Percentiles rank a stretch among this genome's conserved stretches.
Evolutionary conservation across 2,329 filamentous ascomycete genomes (phyloP).

Genomic region (Ophiostoma sp.): DNA sequence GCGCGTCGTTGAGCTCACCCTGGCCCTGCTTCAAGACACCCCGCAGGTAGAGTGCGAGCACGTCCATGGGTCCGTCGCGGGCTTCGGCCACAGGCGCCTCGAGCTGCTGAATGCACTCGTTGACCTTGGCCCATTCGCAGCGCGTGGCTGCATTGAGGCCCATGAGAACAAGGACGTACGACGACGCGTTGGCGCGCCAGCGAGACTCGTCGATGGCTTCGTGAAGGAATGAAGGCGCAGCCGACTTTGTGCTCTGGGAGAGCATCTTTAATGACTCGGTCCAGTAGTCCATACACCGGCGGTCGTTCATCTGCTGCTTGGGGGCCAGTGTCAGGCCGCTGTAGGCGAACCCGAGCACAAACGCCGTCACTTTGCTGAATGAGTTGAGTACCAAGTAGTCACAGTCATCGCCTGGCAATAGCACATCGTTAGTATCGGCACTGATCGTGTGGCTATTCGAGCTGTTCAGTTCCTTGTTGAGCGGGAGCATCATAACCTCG

Average conservation of each 20-base stretch:
- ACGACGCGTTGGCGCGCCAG: conserved; percentile 62
- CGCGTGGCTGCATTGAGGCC: conserved; percentile 65
- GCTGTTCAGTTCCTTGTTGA: conserved; percentile 44
- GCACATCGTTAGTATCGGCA: conserved; percentile 51
- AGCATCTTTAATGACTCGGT: conserved; percentile 37
- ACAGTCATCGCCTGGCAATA: conserved; percentile 45
- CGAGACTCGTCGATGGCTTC: conserved; percentile 54
- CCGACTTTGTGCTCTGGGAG: conserved; percentile 31
- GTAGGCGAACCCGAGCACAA: conserved; percentile 52
- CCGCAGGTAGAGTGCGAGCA: conserved; percentile 64
- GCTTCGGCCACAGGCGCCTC: conserved; percentile 40
- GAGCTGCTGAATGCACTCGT: conserved; percentile 51
- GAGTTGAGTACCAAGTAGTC: conserved; percentile 58
- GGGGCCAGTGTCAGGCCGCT: conserved; percentile 44
- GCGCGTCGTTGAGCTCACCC: conserved; percentile 64
- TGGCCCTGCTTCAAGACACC: conserved; percentile 73
- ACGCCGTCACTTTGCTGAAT: conserved; percentile 55
- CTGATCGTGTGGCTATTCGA: conserved; percentile 48
- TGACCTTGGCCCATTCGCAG: conserved; percentile 64
- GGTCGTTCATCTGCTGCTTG: conserved; percentile 36
- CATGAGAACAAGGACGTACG: conserved; percentile 65
- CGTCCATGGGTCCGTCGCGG: conserved; percentile 43
- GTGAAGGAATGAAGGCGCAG: conserved; percentile 46
- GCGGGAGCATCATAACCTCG: conserved; percentile 51
- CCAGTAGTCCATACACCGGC: conserved; percentile 39